These are phyloP conservation scores for Calonectria ilicicola DNA, from an alignment of 2,329 filamentous ascomycete species.

Conservation along the genomic window DNA sequence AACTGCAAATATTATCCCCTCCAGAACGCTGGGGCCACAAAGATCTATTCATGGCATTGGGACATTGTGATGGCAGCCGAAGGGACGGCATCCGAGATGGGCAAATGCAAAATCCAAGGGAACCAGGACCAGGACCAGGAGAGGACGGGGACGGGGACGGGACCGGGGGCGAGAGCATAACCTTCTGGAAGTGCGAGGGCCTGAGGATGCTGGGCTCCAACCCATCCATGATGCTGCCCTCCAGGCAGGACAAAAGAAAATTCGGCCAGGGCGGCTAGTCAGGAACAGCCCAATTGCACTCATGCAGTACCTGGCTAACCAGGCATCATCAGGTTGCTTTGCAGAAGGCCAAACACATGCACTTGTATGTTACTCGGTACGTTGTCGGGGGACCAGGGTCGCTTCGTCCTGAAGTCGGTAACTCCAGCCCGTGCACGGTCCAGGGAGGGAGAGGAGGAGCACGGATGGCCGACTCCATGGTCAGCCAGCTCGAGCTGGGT, in stretches of 20 bases:
- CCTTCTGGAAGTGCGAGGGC: neutral
- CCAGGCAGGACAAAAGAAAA: too few species aligned
- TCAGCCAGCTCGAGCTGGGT: conserved; percentile 15
- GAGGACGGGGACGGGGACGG: neutral
- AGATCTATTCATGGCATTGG: conserved; percentile 25
- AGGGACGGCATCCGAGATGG: conserved; percentile 16
- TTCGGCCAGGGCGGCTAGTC: neutral
- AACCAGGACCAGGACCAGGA: neutral
- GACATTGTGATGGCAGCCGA: conserved; percentile 21
- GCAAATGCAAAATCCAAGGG: neutral
- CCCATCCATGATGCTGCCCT: neutral
- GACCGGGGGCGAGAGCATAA: conserved; percentile 10
- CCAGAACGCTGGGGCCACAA: conserved; percentile 29
- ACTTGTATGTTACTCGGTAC: neutral
- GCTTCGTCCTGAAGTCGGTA: neutral
- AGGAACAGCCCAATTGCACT: conserved; percentile 14
- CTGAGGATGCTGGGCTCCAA: neutral
- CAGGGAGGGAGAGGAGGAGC: neutral
- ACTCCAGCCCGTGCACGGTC: neutral
- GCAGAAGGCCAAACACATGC: conserved; percentile 28
- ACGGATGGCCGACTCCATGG: conserved; percentile 5
- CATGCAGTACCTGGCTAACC: conserved; percentile 23
- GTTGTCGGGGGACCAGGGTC: conserved; percentile 4
- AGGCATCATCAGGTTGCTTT: conserved; percentile 34
- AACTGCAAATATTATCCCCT: conserved; percentile 28